Conservation (phyloP, 805 yeast genomes). For the Candida yuanshanica region DNA sequence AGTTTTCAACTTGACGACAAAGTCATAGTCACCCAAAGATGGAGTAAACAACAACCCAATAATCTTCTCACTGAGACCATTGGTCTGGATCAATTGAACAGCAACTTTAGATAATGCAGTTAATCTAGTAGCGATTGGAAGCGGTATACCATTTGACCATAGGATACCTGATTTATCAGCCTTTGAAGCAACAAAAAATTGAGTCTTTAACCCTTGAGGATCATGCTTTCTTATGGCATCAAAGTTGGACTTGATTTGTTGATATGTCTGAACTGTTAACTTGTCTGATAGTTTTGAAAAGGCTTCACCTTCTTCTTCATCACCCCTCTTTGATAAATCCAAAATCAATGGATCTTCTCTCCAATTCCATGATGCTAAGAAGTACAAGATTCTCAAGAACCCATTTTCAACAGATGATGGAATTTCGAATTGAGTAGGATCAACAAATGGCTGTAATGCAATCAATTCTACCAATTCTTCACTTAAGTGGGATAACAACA, state of each 20-base stretch:
- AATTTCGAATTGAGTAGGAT: slow-evolving; percentile 75
- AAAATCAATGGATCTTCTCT: slow-evolving; percentile 76
- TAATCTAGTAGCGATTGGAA: slow-evolving; percentile 81
- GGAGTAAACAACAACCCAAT: slow-evolving; percentile 68
- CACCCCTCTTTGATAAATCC: slow-evolving; percentile 57
- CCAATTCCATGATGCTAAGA: slow-evolving; percentile 90
- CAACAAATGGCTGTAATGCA: slow-evolving; percentile 79
- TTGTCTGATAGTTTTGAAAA: slow-evolving; percentile 51
- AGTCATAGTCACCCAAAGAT: slow-evolving; percentile 78
- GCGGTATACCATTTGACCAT: slow-evolving; percentile 63
- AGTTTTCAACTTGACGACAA: slow-evolving; percentile 57
- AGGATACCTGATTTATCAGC: slow-evolving; percentile 82
- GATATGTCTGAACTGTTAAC: slow-evolving; percentile 55
- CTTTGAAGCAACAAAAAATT: slow-evolving; percentile 76
- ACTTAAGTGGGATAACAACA: slow-evolving; percentile 60
- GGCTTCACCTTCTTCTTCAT: slow-evolving; percentile 30
- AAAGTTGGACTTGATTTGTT: slow-evolving; percentile 58
- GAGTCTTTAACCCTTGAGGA: slow-evolving; percentile 75
- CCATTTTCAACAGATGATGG: slow-evolving; percentile 82
- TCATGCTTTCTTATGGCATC: slow-evolving; percentile 66
- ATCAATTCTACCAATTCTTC: slow-evolving; percentile 81
- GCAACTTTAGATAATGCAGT: slow-evolving; percentile 85
- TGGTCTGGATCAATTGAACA: slow-evolving; percentile 41
- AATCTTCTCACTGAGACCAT: slow-evolving; percentile 37
- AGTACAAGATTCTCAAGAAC: slow-evolving; percentile 65